Conservation (phyloP, 1,284 basidiomycete species). For the Moniliella sp. region DNA sequence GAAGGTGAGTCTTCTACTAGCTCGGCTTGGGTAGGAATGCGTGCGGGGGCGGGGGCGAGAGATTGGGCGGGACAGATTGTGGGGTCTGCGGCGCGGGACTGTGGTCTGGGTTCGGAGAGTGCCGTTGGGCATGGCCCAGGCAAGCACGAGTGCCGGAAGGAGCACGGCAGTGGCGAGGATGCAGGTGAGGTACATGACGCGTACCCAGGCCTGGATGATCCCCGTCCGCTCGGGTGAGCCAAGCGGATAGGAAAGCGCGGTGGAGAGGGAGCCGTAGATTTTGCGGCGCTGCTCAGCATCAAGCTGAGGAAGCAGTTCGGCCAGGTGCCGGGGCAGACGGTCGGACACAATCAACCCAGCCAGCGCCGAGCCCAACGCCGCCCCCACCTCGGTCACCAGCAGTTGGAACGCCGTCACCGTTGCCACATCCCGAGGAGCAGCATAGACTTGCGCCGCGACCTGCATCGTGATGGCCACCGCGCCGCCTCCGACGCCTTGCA, state of each 20-base stretch:
- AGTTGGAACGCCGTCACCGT: constrained; percentile 60
- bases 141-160: constrained; percentile 19
- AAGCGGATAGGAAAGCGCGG: constrained; percentile 27
- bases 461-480: constrained; percentile 50
- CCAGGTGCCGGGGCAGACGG: constrained; percentile 44
- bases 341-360: constrained; percentile 43
- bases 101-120: too few species aligned
- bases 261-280: constrained; percentile 26
- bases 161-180: constrained; percentile 17
- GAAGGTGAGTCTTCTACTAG: too few species aligned
- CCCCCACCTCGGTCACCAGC: constrained; percentile 57
- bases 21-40: too few species aligned
- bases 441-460: constrained; percentile 56
- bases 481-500: constrained; percentile 59
- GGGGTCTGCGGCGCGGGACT: too few species aligned
- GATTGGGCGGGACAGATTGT: too few species aligned
- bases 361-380: constrained; percentile 48
- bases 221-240: constrained; percentile 20
- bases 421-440: constrained; percentile 53
- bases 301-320: constrained; percentile 37
- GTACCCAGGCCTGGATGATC: constrained; percentile 30
- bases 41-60: too few species aligned
- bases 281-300: constrained; percentile 12
- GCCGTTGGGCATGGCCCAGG: constrained; percentile 18
- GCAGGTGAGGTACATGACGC: constrained; percentile 26